phyloP scores from a whole-genome alignment of 2,329 filamentous ascomycete species.

The Teratosphaeria epicoccoides region DNA sequence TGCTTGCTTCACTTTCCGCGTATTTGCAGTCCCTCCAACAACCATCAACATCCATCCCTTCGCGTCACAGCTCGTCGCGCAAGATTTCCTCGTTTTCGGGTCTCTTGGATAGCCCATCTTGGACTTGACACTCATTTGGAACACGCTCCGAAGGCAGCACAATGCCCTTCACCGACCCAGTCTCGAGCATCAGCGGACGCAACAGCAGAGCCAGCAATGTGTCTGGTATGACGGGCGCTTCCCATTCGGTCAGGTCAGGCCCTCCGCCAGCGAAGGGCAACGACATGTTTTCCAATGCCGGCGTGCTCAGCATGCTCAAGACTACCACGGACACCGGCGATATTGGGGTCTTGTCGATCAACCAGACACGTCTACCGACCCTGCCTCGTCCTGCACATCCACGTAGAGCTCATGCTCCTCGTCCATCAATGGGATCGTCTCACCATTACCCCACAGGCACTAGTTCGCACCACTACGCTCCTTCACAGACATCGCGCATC shows the following conservation, averaged over 20 bases:
- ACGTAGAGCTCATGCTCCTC: constrained; percentile 25
- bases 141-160: constrained; percentile 23
- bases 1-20: constrained; percentile 1
- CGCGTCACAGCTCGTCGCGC: constrained; percentile 12
- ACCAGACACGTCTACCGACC: constrained; percentile 28
- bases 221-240: constrained; percentile 27
- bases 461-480: constrained; percentile 24
- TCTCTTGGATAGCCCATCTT: constrained; percentile 23
- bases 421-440: constrained; percentile 26
- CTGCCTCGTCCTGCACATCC: constrained; percentile 28
- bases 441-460: constrained; percentile 20
- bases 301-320: constrained; percentile 40
- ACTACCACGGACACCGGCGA: constrained; percentile 40
- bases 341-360: constrained; percentile 31
- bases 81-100: constrained; percentile 12
- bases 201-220: constrained; percentile 38
- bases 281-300: constrained; percentile 28
- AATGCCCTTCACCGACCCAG: constrained; percentile 36
- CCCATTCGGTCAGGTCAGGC: constrained; percentile 21
- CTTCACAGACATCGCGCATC: constrained; percentile 33
- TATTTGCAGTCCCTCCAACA: constrained; percentile 1
- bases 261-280: constrained; percentile 16
- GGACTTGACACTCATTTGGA: constrained; percentile 13
- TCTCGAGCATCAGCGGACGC: constrained; percentile 36
- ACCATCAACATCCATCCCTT: constrained; percentile 5